Percentiles rank a stretch among this genome's conserved stretches.
Evolutionary conservation across 495 filamentous ascomycete species (phyloP).

Genomic region (Aspergillus sclerotioniger): DNA sequence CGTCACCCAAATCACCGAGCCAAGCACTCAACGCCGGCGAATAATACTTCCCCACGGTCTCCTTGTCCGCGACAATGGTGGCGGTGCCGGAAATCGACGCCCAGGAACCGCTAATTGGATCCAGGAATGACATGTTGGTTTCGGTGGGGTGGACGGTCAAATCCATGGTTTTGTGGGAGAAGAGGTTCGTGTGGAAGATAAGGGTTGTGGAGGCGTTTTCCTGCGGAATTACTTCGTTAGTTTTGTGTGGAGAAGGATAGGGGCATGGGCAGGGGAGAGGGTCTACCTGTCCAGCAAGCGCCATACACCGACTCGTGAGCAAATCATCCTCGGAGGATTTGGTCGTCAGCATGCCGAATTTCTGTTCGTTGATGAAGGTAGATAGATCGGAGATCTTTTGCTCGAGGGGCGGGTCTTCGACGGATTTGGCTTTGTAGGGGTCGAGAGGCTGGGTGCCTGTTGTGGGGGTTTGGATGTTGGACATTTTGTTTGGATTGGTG

Average conservation of each 20-base stretch:
- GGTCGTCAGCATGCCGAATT: slow-evolving; percentile 79
- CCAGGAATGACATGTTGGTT: slow-evolving; percentile 84
- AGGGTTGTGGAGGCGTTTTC: slow-evolving; percentile 79
- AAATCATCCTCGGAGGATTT: slow-evolving; percentile 65
- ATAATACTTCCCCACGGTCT: slow-evolving; percentile 73
- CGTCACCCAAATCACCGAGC: slow-evolving; percentile 89
- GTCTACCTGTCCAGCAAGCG: slow-evolving; percentile 74
- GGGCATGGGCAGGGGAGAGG: not conserved
- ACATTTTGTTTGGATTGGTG: slow-evolving; percentile 28
- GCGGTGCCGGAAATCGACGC: slow-evolving; percentile 21
- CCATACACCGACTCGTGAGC: slow-evolving; percentile 85
- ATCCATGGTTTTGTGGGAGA: slow-evolving; percentile 88
- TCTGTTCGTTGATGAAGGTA: slow-evolving; percentile 64
- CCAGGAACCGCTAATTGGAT: slow-evolving; percentile 57
- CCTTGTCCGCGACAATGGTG: slow-evolving; percentile 61
- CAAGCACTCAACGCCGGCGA: slow-evolving; percentile 74
- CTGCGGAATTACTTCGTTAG: slow-evolving; percentile 34
- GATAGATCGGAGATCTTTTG: slow-evolving; percentile 78
- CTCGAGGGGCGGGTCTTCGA: slow-evolving; percentile 57
- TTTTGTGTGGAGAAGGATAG: not conserved
- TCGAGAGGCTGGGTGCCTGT: slow-evolving; percentile 64
- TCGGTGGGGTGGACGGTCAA: slow-evolving; percentile 65
- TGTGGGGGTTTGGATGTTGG: slow-evolving; percentile 55
- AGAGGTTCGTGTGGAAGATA: slow-evolving; percentile 91
- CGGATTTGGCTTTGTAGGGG: slow-evolving; percentile 78